A percentile compares a stretch with the other conserved stretches of the same genome.
Evolutionary conservation across 1,139 yeast genomes (phyloP).

Genomic region (Saccharomyces hybrid): DNA sequence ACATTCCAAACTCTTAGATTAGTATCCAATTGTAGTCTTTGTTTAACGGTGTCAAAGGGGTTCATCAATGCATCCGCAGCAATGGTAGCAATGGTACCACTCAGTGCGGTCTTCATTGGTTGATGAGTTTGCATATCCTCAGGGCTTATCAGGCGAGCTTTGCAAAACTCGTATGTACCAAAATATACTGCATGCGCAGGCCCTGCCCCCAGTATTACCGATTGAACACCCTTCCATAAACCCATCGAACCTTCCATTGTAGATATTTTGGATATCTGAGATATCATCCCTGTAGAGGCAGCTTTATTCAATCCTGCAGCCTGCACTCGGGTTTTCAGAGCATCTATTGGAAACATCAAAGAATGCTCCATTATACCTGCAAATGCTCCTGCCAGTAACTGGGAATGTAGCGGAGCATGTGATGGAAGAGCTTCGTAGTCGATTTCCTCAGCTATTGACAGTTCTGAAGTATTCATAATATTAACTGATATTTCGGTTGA

Average conservation of each 20-base stretch:
- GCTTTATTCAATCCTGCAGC: constrained; percentile 19
- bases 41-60: constrained; percentile 94
- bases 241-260: constrained; percentile 88
- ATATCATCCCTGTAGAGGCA: constrained; percentile 38
- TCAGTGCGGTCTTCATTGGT: constrained; percentile 73
- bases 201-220: constrained; percentile 96
- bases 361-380: constrained; percentile 99
- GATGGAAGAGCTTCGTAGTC: constrained; percentile 93
- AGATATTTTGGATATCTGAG: constrained; percentile 64
- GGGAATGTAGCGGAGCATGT: constrained; percentile 74
- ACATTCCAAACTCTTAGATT: constrained; percentile 32
- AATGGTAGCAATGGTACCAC: constrained; percentile 91
- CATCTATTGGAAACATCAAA: constrained; percentile 93
- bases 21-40: constrained; percentile 58
- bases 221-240: constrained; percentile 90
- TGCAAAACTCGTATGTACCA: constrained; percentile 87
- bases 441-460: constrained; percentile 33
- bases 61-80: constrained; percentile 96
- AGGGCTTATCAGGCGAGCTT: constrained; percentile 33
- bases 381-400: constrained; percentile 87
- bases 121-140: constrained; percentile 32
- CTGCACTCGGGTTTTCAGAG: constrained; percentile 93
- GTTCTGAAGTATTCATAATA: constrained; percentile 12
- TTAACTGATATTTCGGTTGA: neutral
- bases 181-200: constrained; percentile 98